phyloP scores from a whole-genome alignment of 208 protist genomes.

The Trypanosoma boissoni region DNA sequence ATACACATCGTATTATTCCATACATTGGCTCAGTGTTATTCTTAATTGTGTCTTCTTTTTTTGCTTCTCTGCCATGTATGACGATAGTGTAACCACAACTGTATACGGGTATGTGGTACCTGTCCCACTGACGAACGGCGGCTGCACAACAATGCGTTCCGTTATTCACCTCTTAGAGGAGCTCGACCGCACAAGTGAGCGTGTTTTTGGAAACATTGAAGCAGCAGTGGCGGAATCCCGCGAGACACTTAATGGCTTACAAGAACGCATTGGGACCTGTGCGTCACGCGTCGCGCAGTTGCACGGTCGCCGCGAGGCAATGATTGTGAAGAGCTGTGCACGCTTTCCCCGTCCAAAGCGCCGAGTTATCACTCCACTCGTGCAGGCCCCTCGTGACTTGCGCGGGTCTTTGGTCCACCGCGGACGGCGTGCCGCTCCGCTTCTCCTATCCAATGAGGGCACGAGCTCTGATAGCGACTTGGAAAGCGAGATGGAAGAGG shows the following conservation, averaged over 20 bases:
- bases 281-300: conserved; percentile 20
- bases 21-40: background rate
- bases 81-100: conserved; percentile 8
- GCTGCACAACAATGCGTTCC: conserved; percentile 19
- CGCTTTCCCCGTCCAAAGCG: conserved; percentile 17
- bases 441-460: background rate
- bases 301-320: conserved; percentile 25
- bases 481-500: background rate
- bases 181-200: conserved; percentile 18
- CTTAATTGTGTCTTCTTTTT: background rate
- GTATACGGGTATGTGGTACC: conserved; percentile 23
- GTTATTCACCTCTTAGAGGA: conserved; percentile 22
- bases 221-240: conserved; percentile 11
- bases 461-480: background rate
- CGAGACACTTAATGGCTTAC: conserved; percentile 18
- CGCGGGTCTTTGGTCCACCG: background rate
- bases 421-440: conserved; percentile 1
- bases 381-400: conserved; percentile 10
- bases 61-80: conserved; percentile 13
- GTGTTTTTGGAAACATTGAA: conserved; percentile 32
- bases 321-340: conserved; percentile 23
- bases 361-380: conserved; percentile 4
- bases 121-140: conserved; percentile 27
- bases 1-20: too few species aligned
- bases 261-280: conserved; percentile 21